phyloP scores from a whole-genome alignment of 768 basidiomycete genomes.

The Hygrophoropsis aurantiaca region DNA sequence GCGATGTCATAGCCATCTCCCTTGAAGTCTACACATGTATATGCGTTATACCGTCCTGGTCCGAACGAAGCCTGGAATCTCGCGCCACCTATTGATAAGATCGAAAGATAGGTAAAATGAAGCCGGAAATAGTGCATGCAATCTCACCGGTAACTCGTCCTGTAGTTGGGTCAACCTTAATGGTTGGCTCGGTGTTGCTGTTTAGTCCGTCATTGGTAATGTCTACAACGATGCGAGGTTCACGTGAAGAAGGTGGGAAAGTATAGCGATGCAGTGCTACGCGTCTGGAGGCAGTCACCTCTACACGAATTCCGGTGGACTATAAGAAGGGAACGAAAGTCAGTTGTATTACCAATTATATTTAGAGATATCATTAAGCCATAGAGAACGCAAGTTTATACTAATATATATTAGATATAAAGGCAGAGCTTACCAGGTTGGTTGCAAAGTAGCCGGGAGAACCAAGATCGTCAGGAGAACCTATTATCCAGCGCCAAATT shows the following conservation, averaged over 20 bases:
- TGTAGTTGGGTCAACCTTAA: conserved; percentile 48
- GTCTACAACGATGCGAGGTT: conserved; percentile 58
- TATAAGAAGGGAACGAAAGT: conserved; percentile 13
- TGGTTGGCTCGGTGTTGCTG: conserved; percentile 47
- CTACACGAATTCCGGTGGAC: conserved; percentile 57
- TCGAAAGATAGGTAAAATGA: not conserved
- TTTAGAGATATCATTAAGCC: not conserved
- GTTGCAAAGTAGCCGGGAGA: conserved; percentile 68
- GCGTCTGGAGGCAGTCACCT: conserved; percentile 58
- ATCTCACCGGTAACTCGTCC: conserved; percentile 46
- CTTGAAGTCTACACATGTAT: conserved; percentile 61
- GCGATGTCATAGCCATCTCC: conserved; percentile 48
- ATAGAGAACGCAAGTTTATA: not conserved
- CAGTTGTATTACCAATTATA: not conserved
- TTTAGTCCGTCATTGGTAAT: conserved; percentile 61
- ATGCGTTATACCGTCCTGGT: conserved; percentile 55
- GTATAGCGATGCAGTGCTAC: conserved; percentile 62
- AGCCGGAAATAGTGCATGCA: not conserved
- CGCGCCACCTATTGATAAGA: conserved; percentile 27
- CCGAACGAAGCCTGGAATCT: conserved; percentile 59
- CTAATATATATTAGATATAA: not conserved
- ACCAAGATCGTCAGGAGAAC: conserved; percentile 58
- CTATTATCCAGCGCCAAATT: conserved; percentile 25
- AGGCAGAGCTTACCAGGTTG: conserved; percentile 43
- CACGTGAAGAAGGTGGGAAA: conserved; percentile 45